Conservation (phyloP, 192 early-diverging fungal species). For the Linnemannia hyalina region DNA sequence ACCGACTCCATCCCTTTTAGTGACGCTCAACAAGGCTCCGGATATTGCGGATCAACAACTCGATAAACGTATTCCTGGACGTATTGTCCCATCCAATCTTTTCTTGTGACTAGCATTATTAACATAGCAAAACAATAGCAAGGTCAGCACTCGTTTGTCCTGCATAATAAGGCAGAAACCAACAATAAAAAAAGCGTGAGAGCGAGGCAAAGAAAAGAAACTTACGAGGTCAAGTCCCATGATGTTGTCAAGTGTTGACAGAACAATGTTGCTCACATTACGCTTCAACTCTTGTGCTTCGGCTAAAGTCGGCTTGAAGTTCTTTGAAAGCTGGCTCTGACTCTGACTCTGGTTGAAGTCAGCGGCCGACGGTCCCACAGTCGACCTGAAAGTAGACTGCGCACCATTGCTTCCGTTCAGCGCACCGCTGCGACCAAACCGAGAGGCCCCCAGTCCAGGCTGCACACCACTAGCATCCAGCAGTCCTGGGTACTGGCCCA, state of each 20-base stretch:
- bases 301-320: slow-evolving; percentile 45
- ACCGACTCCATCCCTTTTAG: background rate
- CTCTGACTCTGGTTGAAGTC: slow-evolving; percentile 6
- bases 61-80: slow-evolving; percentile 48
- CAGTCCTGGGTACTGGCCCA: slow-evolving; percentile 49
- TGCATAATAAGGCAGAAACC: background rate
- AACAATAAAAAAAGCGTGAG: background rate
- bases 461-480: slow-evolving; percentile 27
- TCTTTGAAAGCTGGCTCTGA: slow-evolving; percentile 48
- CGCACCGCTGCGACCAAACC: slow-evolving; percentile 34
- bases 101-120: slow-evolving; percentile 23
- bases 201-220: background rate
- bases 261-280: slow-evolving; percentile 42
- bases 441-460: slow-evolving; percentile 30
- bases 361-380: background rate
- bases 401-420: slow-evolving; percentile 4
- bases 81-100: slow-evolving; percentile 33
- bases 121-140: background rate
- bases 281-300: slow-evolving; percentile 54
- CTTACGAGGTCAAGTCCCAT: slow-evolving; percentile 42
- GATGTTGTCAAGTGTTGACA: slow-evolving; percentile 37
- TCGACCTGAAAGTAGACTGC: slow-evolving; percentile 12
- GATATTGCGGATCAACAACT: slow-evolving; percentile 31
- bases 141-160: background rate
- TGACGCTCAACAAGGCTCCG: slow-evolving; percentile 39